Percentiles rank a stretch among this genome's conserved stretches.
These are phyloP conservation scores for Mycosphaerelloides madeirae DNA, from an alignment of 2,329 filamentous ascomycete genomes.

Conservation along the genomic window DNA sequence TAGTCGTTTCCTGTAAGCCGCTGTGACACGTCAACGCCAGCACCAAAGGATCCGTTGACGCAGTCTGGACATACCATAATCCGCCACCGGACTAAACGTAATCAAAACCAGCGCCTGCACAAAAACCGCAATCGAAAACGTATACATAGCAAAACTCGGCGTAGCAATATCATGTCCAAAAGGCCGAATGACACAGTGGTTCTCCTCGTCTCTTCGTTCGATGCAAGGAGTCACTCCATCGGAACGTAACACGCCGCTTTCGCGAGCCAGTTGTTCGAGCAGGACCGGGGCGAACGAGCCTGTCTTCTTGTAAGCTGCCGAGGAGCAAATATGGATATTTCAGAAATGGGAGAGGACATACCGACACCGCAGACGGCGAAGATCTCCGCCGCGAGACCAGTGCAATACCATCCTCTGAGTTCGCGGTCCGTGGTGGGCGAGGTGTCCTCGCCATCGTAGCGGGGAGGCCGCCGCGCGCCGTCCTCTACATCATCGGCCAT, in stretches of 20 bases:
- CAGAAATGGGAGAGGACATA: conserved; percentile 39
- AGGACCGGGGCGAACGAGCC: conserved; percentile 90
- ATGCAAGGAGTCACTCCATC: conserved; percentile 67
- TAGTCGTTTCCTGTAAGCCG: conserved; percentile 72
- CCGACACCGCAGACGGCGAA: conserved; percentile 85
- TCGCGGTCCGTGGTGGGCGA: conserved; percentile 23
- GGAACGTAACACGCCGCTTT: conserved; percentile 76
- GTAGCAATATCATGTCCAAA: conserved; percentile 80
- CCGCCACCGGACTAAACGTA: conserved; percentile 86
- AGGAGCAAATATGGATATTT: not conserved
- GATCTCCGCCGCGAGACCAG: conserved; percentile 75
- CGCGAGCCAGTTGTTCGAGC: conserved; percentile 81
- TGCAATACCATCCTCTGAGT: conserved; percentile 27
- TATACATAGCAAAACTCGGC: conserved; percentile 92
- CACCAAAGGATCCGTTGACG: no score
- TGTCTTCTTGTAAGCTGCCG: conserved; percentile 32
- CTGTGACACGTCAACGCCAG: conserved; percentile 20
- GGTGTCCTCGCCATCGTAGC: conserved; percentile 26
- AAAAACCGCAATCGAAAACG: conserved; percentile 81
- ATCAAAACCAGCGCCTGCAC: conserved; percentile 83
- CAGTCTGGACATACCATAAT: conserved; percentile 65
- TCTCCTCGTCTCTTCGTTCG: conserved; percentile 35
- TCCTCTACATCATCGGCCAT: conserved; percentile 5
- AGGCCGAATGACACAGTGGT: conserved; percentile 74
- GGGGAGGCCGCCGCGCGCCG: conserved; percentile 15